A percentile compares a stretch with the other conserved stretches of the same genome.
Evolutionary conservation across 2,329 filamentous ascomycete genomes (phyloP).

Genomic region (Colletotrichum shisoi): DNA sequence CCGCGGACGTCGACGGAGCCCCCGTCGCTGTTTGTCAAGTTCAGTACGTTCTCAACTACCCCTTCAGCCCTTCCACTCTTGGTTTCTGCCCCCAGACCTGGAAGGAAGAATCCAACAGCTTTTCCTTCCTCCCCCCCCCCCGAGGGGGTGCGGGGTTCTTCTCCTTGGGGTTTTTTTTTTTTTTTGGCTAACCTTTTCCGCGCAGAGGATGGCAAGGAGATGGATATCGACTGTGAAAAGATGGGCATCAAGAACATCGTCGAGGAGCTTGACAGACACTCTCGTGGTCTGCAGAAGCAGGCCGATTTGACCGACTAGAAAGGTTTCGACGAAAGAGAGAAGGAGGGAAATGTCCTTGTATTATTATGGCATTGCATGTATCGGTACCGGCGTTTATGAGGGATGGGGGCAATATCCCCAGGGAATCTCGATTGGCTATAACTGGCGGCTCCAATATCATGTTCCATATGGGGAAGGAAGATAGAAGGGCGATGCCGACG

Average conservation of each 20-base stretch:
- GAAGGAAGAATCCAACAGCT: neutral
- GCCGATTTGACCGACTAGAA: constrained; percentile 72
- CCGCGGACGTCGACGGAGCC: constrained; percentile 73
- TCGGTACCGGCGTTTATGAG: constrained; percentile 34
- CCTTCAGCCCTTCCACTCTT: too few relatives aligned
- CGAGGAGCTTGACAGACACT: constrained; percentile 90
- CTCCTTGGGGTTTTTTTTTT: too few relatives aligned
- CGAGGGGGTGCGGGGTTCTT: too few relatives aligned
- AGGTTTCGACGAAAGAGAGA: neutral
- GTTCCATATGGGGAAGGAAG: neutral
- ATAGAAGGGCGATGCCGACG: neutral
- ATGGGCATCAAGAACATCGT: constrained; percentile 85
- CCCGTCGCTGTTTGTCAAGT: constrained; percentile 78
- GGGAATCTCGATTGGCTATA: constrained; percentile 28
- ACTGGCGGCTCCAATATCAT: constrained; percentile 17
- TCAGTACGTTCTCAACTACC: constrained; percentile 68
- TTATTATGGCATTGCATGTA: constrained; percentile 35
- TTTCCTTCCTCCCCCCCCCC: too few relatives aligned
- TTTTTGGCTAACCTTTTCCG: neutral
- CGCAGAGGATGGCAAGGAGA: constrained; percentile 89
- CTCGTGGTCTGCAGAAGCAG: constrained; percentile 79
- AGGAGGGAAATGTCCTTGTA: constrained; percentile 12
- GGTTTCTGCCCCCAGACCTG: too few relatives aligned
- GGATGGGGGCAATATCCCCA: constrained; percentile 28
- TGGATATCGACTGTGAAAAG: constrained; percentile 81